These are phyloP conservation scores for Dalbergia oliveri DNA, from an alignment of 306 rosid species.

Conservation along the genomic window DNA sequence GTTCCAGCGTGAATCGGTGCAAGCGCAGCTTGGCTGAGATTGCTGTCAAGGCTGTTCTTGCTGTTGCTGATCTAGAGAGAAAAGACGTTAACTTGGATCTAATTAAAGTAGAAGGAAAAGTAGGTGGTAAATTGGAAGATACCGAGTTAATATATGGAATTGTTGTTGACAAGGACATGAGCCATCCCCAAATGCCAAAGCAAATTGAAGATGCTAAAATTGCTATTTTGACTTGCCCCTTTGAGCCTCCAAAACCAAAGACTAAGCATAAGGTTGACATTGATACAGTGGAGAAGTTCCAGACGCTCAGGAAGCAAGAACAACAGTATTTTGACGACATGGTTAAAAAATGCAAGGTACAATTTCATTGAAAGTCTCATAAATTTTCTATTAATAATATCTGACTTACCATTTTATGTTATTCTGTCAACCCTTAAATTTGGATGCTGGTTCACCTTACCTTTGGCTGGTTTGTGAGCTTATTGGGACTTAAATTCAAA, in stretches of 20 bases:
- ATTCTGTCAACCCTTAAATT: not conserved
- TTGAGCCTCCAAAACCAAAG: conserved; percentile 99
- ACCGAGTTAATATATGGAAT: conserved; percentile 95
- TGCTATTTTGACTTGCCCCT: conserved; percentile 97
- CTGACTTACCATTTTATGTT: not conserved
- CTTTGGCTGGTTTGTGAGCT: not conserved
- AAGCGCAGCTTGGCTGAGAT: conserved; percentile 96
- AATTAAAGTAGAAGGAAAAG: conserved; percentile 95
- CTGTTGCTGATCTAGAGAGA: conserved; percentile 97
- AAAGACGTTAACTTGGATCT: conserved; percentile 92
- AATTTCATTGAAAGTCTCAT: not conserved
- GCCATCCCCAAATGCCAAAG: conserved; percentile 99
- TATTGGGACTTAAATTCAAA: not conserved
- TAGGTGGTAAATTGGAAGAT: conserved; percentile 96
- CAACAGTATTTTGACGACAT: conserved; percentile 93
- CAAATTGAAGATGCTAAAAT: conserved; percentile 88
- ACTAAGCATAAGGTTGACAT: conserved; percentile 99
- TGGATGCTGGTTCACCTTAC: not conserved
- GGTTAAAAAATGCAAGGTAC: conserved; percentile 96
- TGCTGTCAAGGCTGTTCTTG: conserved; percentile 93
- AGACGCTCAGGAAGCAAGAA: conserved; percentile 84
- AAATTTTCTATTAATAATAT: not conserved
- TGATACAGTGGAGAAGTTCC: conserved; percentile 96
- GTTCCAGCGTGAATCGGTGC: conserved; percentile 90
- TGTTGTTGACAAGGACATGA: conserved; percentile 95